Base-by-base conservation (phyloP, 306 rosid genomes). In the Rubus parviflorus region DNA sequence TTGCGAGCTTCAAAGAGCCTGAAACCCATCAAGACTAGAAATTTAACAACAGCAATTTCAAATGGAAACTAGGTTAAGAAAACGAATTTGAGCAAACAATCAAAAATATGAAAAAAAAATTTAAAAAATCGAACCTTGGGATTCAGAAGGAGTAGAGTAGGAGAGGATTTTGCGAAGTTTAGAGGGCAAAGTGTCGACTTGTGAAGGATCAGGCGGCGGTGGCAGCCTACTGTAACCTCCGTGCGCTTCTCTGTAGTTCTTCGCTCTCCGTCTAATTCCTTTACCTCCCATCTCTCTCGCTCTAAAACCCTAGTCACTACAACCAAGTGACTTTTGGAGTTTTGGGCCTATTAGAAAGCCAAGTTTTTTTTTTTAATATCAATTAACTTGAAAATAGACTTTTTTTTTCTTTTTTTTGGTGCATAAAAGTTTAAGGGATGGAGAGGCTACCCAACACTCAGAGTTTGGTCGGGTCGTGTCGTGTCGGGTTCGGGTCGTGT, bases 191-290 rank as follows among this genome's bases (percentile, higher is more conserved):
- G 88, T 86, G 9, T 95, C 91, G 73, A 61, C 66, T 73, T 90
- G 52, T 42, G 93, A 88, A 56, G 70, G 22, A 46, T 83, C 76
- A n/a, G 98, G 98, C 1, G 98, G 95, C 0, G 97, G 98, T 42
- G 98, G 98, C 9, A 94, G 98, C 56, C 82, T 84, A 41, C 7
- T 79, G 84, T 81, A 81, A 61, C 89, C 89, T 25, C 98, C 98
- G 61, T 94, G 97, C 17, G 98, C 93, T 9, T 90, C 92, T 37
- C 73, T 84, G 86, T 92, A 94, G 79, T 94, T 94, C 74, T 91
- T 89, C 87, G 90, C 97, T 85, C 98, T 86, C 53, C 98, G 83
- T 76, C 77, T 83, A 67, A 76, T 43, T 77, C 97, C 98, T 79
- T 88, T 90, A 0, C 92, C 92, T 61, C 93, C 97, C 98, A 94